Evolutionary conservation across 1,139 yeast genomes (phyloP).

Genomic region (Insectozyma bohioensis): DNA sequence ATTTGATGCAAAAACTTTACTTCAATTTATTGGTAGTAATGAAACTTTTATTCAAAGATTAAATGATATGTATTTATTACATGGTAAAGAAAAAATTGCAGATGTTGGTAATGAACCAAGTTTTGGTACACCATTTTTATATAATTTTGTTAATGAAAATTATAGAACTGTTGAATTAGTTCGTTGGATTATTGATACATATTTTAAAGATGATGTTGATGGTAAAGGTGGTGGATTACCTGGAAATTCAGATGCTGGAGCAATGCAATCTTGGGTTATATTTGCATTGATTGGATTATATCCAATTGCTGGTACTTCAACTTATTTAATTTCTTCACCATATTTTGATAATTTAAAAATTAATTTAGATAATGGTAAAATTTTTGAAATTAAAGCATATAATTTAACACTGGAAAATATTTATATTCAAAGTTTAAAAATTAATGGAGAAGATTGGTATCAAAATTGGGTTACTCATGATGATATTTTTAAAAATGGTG

Average conservation of each 20-base stretch:
- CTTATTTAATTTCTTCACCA: constrained; percentile 35
- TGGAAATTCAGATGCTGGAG: constrained; percentile 42
- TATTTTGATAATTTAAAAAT: constrained; percentile 25
- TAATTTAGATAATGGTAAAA: constrained; percentile 25
- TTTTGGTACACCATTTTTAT: constrained; percentile 32
- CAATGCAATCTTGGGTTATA: constrained; percentile 41
- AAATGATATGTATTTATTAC: constrained; percentile 35
- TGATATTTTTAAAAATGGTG: constrained; percentile 30
- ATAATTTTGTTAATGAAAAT: constrained; percentile 28
- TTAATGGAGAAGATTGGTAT: constrained; percentile 27
- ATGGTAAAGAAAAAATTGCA: constrained; percentile 26
- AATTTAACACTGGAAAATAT: constrained; percentile 20
- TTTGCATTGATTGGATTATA: constrained; percentile 36
- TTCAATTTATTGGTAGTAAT: constrained; percentile 26
- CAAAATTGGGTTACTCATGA: constrained; percentile 37
- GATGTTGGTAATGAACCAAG: constrained; percentile 39
- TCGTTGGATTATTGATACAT: constrained; percentile 27
- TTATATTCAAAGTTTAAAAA: constrained; percentile 27
- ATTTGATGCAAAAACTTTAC: constrained; percentile 30
- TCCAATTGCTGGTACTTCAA: constrained; percentile 38
- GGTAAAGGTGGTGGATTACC: constrained; percentile 24
- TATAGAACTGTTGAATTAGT: constrained; percentile 32
- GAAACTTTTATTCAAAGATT: constrained; percentile 27
- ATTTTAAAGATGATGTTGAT: constrained; percentile 22
- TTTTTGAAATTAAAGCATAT: constrained; percentile 25